Evolutionary conservation across 2,329 filamentous ascomycete species (phyloP).

Genomic region (Mycogone perniciosa): DNA sequence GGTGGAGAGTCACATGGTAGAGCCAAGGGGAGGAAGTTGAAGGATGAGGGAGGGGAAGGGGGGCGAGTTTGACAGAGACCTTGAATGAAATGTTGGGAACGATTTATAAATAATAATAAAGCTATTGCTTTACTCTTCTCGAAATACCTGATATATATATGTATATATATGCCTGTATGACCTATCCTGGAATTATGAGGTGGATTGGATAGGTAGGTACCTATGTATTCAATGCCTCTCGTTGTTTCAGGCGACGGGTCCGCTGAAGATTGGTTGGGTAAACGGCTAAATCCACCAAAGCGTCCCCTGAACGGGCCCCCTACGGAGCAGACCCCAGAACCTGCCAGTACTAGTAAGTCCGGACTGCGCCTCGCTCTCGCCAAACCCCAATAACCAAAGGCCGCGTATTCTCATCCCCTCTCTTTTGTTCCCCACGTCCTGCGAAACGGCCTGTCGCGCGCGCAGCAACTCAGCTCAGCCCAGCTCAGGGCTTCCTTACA

Average conservation of each 20-base stretch:
- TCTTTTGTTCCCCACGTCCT: slow-evolving; percentile 7
- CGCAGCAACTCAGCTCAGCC: not conserved
- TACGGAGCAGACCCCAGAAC: too few relatives aligned
- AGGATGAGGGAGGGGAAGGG: too few relatives aligned
- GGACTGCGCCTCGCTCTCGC: slow-evolving; percentile 8
- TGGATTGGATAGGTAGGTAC: not conserved
- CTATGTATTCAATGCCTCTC: too few relatives aligned
- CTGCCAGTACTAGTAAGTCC: too few relatives aligned
- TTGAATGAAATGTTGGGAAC: not conserved
- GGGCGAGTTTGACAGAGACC: not conserved
- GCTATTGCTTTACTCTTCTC: too few relatives aligned
- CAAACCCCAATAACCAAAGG: slow-evolving; percentile 7
- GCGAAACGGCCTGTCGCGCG: slow-evolving; percentile 2
- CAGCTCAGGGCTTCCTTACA: not conserved
- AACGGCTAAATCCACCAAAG: not conserved
- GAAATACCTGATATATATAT: too few relatives aligned
- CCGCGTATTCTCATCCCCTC: slow-evolving; percentile 9
- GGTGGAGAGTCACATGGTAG: slow-evolving; percentile 31
- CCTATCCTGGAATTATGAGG: not conserved
- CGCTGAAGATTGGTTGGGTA: slow-evolving; percentile 12
- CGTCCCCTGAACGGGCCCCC: not conserved
- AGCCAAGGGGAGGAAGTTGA: slow-evolving; percentile 12
- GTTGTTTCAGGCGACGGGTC: not conserved
- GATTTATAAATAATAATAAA: too few relatives aligned
- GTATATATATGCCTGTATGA: too few relatives aligned